Conservation (phyloP, 441 rosid species). For the Syzygium malaccense region DNA sequence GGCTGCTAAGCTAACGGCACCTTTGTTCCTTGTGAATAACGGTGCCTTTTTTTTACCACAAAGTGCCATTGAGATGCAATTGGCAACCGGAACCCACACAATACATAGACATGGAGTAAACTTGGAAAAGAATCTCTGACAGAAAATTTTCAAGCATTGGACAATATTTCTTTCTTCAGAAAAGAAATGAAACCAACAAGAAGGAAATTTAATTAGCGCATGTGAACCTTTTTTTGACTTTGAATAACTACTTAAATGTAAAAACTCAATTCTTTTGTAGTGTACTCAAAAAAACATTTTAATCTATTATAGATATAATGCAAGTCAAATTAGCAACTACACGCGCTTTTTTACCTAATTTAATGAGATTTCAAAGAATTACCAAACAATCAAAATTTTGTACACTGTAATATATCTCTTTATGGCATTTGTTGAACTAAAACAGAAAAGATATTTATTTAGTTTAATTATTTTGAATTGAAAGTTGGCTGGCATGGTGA, state of each 20-base stretch:
- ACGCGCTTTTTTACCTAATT: neutral
- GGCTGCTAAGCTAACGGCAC: neutral
- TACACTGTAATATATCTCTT: neutral
- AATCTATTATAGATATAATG: neutral
- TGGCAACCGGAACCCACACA: neutral
- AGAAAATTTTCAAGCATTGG: neutral
- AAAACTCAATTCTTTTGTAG: neutral
- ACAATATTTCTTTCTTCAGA: neutral
- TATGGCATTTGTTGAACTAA: neutral
- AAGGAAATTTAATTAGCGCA: neutral
- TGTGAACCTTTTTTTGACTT: neutral
- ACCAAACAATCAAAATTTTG: neutral
- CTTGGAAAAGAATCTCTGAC: neutral
- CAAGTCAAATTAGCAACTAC: neutral
- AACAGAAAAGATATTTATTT: neutral
- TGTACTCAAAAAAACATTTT: neutral
- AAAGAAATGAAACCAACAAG: neutral
- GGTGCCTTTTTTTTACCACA: neutral
- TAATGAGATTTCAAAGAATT: neutral
- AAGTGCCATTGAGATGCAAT: neutral
- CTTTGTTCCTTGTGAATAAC: neutral
- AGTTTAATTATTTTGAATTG: neutral
- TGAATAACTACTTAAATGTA: neutral
- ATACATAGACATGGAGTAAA: neutral
- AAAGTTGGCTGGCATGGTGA: neutral